These are phyloP conservation scores for Oemleria cerasiformis DNA, from an alignment of 306 rosid species.

Conservation along the genomic window DNA sequence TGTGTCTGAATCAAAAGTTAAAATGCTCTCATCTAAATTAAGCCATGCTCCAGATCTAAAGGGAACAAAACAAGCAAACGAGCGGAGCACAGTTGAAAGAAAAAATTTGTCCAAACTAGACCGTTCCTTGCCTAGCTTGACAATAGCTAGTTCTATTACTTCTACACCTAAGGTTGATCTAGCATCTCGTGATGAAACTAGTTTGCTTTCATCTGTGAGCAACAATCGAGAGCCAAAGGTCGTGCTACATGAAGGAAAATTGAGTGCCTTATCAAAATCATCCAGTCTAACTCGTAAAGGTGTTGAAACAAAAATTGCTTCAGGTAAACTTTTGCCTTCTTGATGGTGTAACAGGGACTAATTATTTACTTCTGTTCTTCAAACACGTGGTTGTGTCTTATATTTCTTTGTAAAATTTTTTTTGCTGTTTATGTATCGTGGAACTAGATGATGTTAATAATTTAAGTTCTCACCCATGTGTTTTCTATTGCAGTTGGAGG, in stretches of 20 bases:
- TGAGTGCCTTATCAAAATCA: conserved; percentile 44
- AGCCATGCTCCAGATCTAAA: conserved; percentile 48
- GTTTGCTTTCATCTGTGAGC: conserved; percentile 43
- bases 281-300: conserved; percentile 46
- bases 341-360: conserved; percentile 12
- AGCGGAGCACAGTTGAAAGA: conserved; percentile 56
- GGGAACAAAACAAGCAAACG: conserved; percentile 60
- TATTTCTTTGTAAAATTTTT: background rate
- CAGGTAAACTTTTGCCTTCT: conserved; percentile 46
- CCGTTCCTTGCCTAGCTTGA: conserved; percentile 43
- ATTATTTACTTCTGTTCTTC: conserved; percentile 17
- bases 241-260: conserved; percentile 55
- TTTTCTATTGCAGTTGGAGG: conserved; percentile 35
- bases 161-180: conserved; percentile 58
- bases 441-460: conserved; percentile 13
- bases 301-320: conserved; percentile 47
- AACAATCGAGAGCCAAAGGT: conserved; percentile 50
- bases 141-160: conserved; percentile 44
- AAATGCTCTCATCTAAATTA: conserved; percentile 53
- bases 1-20: conserved; percentile 65
- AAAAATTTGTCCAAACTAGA: conserved; percentile 57
- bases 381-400: background rate
- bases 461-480: conserved; percentile 8
- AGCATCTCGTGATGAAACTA: conserved; percentile 48
- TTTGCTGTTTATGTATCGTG: conserved; percentile 15